A percentile compares a stretch with the other conserved stretches of the same genome.
These are phyloP conservation scores for Arabidopsis arenosa DNA, from an alignment of 345 rosid species.

Conservation along the genomic window DNA sequence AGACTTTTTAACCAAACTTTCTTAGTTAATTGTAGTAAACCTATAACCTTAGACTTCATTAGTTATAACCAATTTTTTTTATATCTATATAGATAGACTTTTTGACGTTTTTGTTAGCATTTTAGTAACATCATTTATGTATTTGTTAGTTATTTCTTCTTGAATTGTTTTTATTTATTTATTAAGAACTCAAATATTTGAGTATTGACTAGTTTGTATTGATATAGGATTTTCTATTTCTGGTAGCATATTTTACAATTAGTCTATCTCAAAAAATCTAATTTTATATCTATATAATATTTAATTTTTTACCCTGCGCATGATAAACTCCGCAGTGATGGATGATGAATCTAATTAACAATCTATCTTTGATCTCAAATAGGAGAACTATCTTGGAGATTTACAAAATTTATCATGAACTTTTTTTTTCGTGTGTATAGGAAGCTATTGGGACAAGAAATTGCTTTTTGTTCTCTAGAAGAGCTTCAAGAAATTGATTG, in stretches of 20 bases:
- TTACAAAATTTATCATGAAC: neutral
- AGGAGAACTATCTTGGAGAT: neutral
- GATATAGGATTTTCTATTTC: too few species aligned
- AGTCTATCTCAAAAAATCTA: neutral
- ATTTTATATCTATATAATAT: neutral
- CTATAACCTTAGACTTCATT: too few species aligned
- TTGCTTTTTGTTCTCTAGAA: conserved; percentile 52
- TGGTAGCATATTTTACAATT: neutral
- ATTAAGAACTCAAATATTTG: neutral
- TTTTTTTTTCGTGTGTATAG: conserved; percentile 42
- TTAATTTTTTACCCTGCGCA: too few species aligned
- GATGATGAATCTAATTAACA: neutral
- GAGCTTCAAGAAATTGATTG: conserved; percentile 56
- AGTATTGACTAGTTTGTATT: too few species aligned
- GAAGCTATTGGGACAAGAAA: conserved; percentile 61
- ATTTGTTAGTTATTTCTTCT: neutral
- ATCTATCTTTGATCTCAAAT: conserved; percentile 9
- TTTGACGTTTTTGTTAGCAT: neutral
- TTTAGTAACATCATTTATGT: neutral
- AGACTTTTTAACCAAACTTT: neutral
- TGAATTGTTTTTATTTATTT: neutral
- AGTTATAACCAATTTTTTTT: too few species aligned
- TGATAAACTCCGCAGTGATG: neutral
- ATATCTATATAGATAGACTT: neutral
- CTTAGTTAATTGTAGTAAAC: neutral